Evolutionary conservation across 768 basidiomycete genomes (phyloP).

Genomic region (Krasilnikovozyma curviuscula): DNA sequence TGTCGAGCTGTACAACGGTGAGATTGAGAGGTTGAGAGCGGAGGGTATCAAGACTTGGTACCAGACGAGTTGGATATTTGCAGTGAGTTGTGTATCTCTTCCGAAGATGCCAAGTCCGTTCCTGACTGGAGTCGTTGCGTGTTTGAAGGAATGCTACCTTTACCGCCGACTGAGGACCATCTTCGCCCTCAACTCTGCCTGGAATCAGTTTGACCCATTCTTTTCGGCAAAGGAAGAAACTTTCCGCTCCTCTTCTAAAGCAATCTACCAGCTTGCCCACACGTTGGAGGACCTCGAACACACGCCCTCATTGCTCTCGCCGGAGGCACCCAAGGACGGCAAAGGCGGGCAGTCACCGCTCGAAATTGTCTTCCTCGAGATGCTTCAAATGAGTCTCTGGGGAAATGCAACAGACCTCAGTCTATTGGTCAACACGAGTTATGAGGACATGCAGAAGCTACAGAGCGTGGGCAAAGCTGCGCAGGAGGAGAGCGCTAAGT

Average conservation of each 20-base stretch:
- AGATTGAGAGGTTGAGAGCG: conserved; percentile 37
- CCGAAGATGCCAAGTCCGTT: not conserved
- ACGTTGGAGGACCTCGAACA: conserved; percentile 48
- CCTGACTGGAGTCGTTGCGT: not conserved
- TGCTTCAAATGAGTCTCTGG: conserved; percentile 85
- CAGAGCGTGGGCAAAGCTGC: conserved; percentile 69
- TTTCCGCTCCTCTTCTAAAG: conserved; percentile 55
- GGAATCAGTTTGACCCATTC: conserved; percentile 71
- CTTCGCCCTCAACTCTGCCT: conserved; percentile 46
- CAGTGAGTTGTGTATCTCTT: conserved; percentile 44
- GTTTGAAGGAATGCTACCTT: not conserved
- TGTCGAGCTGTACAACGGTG: conserved; percentile 53
- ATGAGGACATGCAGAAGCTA: conserved; percentile 59
- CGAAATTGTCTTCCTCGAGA: conserved; percentile 51
- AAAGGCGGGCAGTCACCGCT: too few species aligned
- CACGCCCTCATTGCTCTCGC: conserved; percentile 22
- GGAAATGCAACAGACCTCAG: conserved; percentile 58
- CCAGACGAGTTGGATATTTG: conserved; percentile 83
- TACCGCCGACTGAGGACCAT: conserved; percentile 65
- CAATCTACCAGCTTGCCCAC: conserved; percentile 39
- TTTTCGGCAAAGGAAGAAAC: conserved; percentile 54
- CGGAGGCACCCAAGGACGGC: conserved; percentile 37
- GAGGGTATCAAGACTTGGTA: conserved; percentile 57
- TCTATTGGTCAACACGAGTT: conserved; percentile 35
- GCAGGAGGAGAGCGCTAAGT: conserved; percentile 51